These are phyloP conservation scores for Pythium vanterpoolii DNA, from an alignment of 352 stramenopile species.

Conservation along the genomic window DNA sequence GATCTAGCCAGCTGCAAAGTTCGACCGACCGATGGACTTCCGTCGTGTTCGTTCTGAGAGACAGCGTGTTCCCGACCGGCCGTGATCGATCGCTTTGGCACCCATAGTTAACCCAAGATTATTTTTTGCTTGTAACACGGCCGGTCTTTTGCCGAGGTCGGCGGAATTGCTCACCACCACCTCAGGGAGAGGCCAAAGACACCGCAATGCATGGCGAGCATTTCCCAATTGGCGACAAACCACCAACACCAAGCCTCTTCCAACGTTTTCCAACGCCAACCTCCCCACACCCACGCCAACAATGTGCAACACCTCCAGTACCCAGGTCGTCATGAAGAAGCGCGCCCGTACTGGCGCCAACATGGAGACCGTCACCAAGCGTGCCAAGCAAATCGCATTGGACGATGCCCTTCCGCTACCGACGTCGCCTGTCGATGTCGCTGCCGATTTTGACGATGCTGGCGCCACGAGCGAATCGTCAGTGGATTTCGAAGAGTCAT, in stretches of 20 bases:
- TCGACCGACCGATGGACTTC: slow-evolving; percentile 26
- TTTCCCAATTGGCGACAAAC: not conserved
- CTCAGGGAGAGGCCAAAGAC: no score
- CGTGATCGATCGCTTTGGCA: not conserved
- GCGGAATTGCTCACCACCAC: not conserved
- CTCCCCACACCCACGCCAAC: not conserved
- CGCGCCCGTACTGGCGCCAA: slow-evolving; percentile 3
- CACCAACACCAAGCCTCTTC: not conserved
- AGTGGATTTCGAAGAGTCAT: slow-evolving; percentile 1
- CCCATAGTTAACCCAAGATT: slow-evolving; percentile 6
- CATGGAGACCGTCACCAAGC: slow-evolving; percentile 17
- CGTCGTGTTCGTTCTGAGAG: slow-evolving; percentile 18
- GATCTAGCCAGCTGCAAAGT: not conserved
- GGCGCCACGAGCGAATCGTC: slow-evolving; percentile 9
- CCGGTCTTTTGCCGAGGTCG: not conserved
- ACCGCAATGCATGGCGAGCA: no score
- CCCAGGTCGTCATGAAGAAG: slow-evolving; percentile 13
- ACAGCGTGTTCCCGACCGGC: slow-evolving; percentile 12
- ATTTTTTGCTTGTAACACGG: not conserved
- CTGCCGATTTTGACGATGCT: slow-evolving; percentile 4
- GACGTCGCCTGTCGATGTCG: slow-evolving; percentile 13
- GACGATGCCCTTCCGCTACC: slow-evolving; percentile 6
- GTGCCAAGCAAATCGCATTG: slow-evolving; percentile 18
- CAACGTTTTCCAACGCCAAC: not conserved
- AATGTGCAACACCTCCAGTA: slow-evolving; percentile 16